Evolutionary conservation across 306 rosid species (phyloP), one percentile per base, ranked within the genome.

Genomic region (Pyrus pyrifolia): DNA sequence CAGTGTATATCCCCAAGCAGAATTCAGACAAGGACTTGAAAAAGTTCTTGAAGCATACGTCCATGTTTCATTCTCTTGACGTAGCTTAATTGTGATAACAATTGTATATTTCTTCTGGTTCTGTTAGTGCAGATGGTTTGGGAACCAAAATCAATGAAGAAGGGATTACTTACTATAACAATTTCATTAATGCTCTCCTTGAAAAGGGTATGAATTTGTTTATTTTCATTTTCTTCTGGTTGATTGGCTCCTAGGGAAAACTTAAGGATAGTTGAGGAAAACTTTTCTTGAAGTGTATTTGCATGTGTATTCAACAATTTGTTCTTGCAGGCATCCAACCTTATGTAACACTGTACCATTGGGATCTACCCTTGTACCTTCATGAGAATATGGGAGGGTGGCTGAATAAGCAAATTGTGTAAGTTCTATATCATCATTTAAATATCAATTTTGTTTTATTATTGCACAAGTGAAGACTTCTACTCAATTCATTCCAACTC

Each of bases 341-440:
- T 77, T 94, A 71, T 80, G 86, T 81, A 74, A 94, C 98, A 80
- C 76, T 94, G 84, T 94, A 91, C 74, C 98, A 94, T 84, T 94
- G 97, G 97, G 98, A 94, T 85, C 96, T 94, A 80, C 98, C 98
- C 3, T 85, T 86, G 89, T 89, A 92, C 88, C 98, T 94, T 79
- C 83, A 94, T 0, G 93, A 94, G 84, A 86, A 90, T 67, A 86
- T 89, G 84, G 93, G 86, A 71, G 98, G 98, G 73, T 94, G 98
- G 98, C 70, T 90, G 75, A 87, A 92, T 81, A 88, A 87, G 81
- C 76, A 89, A 78, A 85, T 94, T 73, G 84, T 89, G 98, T 94
- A 78, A 81, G 97, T 85, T 51, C 40, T 52, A 29, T 70, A 38
- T 73, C 68, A 52, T 49, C 44, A 27, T 60, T 9, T 33, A 22